Conservation (phyloP, 106 monocot genomes). For the Alisma plantagoaquatica region DNA sequence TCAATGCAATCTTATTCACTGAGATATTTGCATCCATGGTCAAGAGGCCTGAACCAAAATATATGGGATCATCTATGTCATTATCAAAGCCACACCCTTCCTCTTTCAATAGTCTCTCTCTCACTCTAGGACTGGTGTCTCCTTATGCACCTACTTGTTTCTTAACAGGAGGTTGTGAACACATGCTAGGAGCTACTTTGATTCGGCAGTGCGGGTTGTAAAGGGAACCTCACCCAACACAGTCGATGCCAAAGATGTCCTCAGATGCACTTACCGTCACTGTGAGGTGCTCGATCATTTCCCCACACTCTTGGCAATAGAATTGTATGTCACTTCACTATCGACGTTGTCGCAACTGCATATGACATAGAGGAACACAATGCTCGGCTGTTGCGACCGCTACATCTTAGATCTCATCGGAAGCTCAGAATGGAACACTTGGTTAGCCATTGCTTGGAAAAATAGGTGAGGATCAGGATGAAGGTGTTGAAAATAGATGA, state of each 20-base stretch:
- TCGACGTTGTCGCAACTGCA: slow-evolving; percentile 32
- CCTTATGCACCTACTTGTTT: neutral
- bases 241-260: slow-evolving; percentile 14
- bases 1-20: slow-evolving; percentile 16
- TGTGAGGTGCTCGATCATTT: slow-evolving; percentile 27
- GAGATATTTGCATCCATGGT: slow-evolving; percentile 12
- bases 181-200: neutral
- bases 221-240: slow-evolving; percentile 11
- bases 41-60: slow-evolving; percentile 21
- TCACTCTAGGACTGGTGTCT: too few relatives aligned
- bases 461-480: too few relatives aligned
- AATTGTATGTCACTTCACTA: slow-evolving; percentile 32
- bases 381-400: too few relatives aligned
- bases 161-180: slow-evolving; percentile 1
- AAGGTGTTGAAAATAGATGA: too few relatives aligned
- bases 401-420: too few relatives aligned
- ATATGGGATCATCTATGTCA: slow-evolving; percentile 16
- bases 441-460: too few relatives aligned
- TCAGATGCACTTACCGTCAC: slow-evolving; percentile 19
- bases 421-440: too few relatives aligned
- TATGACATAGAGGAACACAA: slow-evolving; percentile 16
- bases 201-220: slow-evolving; percentile 26
- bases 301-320: slow-evolving; percentile 39
- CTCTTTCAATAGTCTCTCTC: neutral
- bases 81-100: slow-evolving; percentile 5